phyloP scores from a whole-genome alignment of 2,329 filamentous ascomycete species.

The Zalaria sp. region DNA sequence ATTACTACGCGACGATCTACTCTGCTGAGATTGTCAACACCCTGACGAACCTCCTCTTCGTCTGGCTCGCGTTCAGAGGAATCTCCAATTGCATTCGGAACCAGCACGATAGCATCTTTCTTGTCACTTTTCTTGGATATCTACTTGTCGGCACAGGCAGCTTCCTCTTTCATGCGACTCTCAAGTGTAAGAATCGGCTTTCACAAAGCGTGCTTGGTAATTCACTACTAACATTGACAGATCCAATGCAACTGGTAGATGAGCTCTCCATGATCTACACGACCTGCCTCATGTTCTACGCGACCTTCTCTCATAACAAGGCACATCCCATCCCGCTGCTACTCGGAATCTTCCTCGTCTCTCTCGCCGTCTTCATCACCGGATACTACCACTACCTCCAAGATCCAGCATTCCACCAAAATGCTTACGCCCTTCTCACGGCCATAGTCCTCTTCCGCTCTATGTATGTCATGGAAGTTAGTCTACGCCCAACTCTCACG shows the following conservation, averaged over 20 bases:
- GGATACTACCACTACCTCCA: conserved; percentile 70
- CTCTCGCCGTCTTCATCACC: conserved; percentile 51
- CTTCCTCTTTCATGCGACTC: conserved; percentile 48
- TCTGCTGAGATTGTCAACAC: conserved; percentile 68
- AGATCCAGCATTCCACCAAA: conserved; percentile 72
- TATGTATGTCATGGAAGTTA: conserved; percentile 63
- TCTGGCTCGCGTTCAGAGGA: conserved; percentile 64
- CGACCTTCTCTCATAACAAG: conserved; percentile 59
- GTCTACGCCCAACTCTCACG: conserved; percentile 43
- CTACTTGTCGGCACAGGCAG: conserved; percentile 46
- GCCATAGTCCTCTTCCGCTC: conserved; percentile 55
- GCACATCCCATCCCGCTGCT: conserved; percentile 35
- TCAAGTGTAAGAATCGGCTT: conserved; percentile 38
- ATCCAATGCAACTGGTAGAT: conserved; percentile 58
- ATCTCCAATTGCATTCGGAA: conserved; percentile 58
- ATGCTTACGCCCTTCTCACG: conserved; percentile 61
- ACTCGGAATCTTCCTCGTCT: conserved; percentile 43
- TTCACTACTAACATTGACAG: conserved; percentile 19
- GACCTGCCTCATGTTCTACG: conserved; percentile 55
- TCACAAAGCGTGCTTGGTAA: neutral
- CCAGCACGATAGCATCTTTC: conserved; percentile 61
- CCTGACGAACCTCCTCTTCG: conserved; percentile 68
- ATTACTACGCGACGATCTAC: conserved; percentile 63
- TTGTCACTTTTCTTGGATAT: conserved; percentile 50
- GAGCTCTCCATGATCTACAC: conserved; percentile 62